phyloP scores from a whole-genome alignment of 148 eudicot species.

The Polygonum maritimum region DNA sequence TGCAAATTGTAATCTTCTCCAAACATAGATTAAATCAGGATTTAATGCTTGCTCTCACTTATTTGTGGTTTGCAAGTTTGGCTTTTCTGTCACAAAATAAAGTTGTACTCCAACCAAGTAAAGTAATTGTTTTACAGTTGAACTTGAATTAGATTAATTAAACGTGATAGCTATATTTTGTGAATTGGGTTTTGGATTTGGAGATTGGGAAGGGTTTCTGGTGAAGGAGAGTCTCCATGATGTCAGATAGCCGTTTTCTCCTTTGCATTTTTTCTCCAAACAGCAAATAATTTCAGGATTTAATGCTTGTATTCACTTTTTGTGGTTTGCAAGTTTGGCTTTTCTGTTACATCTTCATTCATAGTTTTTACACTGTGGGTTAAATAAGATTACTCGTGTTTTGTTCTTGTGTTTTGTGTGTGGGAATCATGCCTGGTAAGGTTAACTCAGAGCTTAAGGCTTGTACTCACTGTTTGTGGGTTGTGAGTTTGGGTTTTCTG shows the following conservation, averaged over 20 bases:
- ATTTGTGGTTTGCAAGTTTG: conserved; percentile 30
- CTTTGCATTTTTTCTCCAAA: conserved; percentile 19
- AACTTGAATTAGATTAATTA: too few species aligned
- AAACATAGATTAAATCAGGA: conserved; percentile 19
- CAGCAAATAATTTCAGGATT: conserved; percentile 17
- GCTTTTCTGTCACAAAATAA: conserved; percentile 28
- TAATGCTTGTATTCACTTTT: conserved; percentile 8
- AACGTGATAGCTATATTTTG: too few species aligned
- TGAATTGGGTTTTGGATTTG: neutral
- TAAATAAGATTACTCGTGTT: too few species aligned
- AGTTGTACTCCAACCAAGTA: too few species aligned
- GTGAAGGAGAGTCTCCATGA: conserved; percentile 5
- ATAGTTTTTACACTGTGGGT: too few species aligned
- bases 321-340: conserved; percentile 41
- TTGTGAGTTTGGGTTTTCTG: conserved; percentile 39
- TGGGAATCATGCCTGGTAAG: neutral
- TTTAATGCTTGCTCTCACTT: conserved; percentile 30
- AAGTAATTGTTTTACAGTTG: too few species aligned
- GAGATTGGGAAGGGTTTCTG: conserved; percentile 4
- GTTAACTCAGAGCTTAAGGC: conserved; percentile 16
- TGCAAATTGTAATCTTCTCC: conserved; percentile 12
- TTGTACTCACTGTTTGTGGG: conserved; percentile 10
- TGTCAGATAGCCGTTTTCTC: conserved; percentile 10
- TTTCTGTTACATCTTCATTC: conserved; percentile 11
- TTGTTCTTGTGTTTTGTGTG: too few species aligned